Base-by-base conservation (phyloP, 257 asterid species). In the Forsythia suspensa region DNA sequence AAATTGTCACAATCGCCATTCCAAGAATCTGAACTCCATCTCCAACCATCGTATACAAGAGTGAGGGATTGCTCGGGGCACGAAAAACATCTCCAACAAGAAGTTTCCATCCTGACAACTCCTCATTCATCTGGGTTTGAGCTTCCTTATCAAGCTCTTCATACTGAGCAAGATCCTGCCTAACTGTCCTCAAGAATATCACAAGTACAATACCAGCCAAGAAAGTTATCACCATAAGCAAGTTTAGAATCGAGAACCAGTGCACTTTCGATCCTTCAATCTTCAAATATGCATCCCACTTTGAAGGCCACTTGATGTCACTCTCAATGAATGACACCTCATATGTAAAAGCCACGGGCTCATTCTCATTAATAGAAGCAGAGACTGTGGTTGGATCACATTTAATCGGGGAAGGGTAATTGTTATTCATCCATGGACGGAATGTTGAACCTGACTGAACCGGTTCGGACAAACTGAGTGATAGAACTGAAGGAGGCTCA, bases 241-340 rank as follows among this genome's bases (percentile, higher is more conserved):
- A 94, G 84, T 94, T 92, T 24, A 94, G 82, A 51, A 94, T 94
- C 6, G 98, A 94, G 87, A 94, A 94, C 98, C 98, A 94, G 76
- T 94, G 98, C 67, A 94, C 98, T 79, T 92, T 92, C 5, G 98
- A 90, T 29, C 97, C 98, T 89, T 94, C 98, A 97, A 94, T 92
- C 78, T 94, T 92, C 83, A 94, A 46, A 80, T 94, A 94, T 10
- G 98, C 96, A 79, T 94, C 98, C 98, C 98, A 94, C 70, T 97
- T 88, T 1, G 97, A 92, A 1, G 98, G 98, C 98, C 98, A 94
- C 84, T 88, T 94, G 83, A 90, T 94, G 67, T 94, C 95, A 78
- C 95, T 88, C 90, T 92, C 92, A 78, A 87, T 91, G 73, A 92
- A 92, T 3, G 82, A 72, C 13, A 94, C 98, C 87, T 92, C 97